A percentile compares a stretch with the other conserved stretches of the same genome.
These are phyloP conservation scores for Collybia mongolica DNA, from an alignment of 768 basidiomycete genomes.

Conservation along the genomic window DNA sequence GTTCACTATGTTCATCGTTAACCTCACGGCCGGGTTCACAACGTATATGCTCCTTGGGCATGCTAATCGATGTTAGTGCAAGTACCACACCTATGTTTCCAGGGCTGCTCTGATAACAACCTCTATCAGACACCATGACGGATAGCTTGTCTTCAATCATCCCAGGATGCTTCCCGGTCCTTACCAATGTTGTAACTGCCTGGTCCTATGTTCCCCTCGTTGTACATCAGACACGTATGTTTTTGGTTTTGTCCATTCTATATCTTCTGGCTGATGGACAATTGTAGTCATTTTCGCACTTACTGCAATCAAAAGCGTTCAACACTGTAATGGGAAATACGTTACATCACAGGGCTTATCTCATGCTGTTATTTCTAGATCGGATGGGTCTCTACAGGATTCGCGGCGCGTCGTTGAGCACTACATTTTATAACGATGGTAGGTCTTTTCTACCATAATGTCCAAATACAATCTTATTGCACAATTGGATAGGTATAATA, in stretches of 20 bases:
- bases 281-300: conserved; percentile 1
- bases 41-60: not conserved
- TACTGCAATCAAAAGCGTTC: not conserved
- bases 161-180: not conserved
- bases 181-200: not conserved
- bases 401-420: not conserved
- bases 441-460: no score
- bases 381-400: not conserved
- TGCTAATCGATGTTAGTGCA: not conserved
- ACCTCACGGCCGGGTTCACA: not conserved
- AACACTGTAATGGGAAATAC: not conserved
- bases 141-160: no score
- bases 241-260: not conserved
- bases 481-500: no score
- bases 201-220: not conserved
- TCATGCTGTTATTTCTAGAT: not conserved
- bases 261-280: not conserved
- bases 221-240: not conserved
- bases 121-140: not conserved
- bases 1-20: not conserved
- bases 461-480: no score
- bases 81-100: not conserved
- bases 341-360: no score
- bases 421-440: not conserved
- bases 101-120: no score